Evolutionary conservation across 495 filamentous ascomycete genomes (phyloP), one percentile per base, ranked within the genome.

Genomic region (Tetracladium marchalianum): DNA sequence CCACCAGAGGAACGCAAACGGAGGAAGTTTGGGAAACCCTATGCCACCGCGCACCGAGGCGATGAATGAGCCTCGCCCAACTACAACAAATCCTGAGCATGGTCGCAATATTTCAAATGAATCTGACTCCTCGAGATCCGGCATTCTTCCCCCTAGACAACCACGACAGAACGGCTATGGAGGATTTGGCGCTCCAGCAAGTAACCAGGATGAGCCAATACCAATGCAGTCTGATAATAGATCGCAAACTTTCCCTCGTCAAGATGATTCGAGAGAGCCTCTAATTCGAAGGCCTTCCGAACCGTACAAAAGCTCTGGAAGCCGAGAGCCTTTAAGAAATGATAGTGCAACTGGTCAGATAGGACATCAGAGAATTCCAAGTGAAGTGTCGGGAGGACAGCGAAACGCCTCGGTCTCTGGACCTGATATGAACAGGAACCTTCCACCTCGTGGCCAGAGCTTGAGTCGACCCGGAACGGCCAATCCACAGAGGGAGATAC

Each of bases 171-270:
- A 72, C 44, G 71, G 72, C 16, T 73, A 75, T 45, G 71, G 68
- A 7, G 68, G 69, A 11, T 71, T 72, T 48, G 70, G 67, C 1
- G 59, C 63, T 17, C 66, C 51, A 37, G 48, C 46, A 1, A 49
- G 57, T 13, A 60, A 63, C 15, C 60, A 62, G 12, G 53, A 58
- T 37, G 56, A 58, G 19, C 64, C 58, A 6, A 63, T 64, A 44
- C 65, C 58, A 6, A 55, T 68, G 13, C 56, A 55, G 8, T 54
- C 67, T 12, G 64, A 66, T 10, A 69, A 57, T 49, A 67, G 78
- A 12, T 70, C 76, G 17, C 73, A 73, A 33, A 81, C 76, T 0
- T 78, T 78, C 46, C 77, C 78, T 2, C 54, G 62, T 33, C 59
- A 59, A 22, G 65, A 53, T 52, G 60, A 66, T 3, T 44, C 39